These are phyloP conservation scores for Picochlorum costavermella DNA, from an alignment of 139 green algal genomes.

Conservation along the genomic window DNA sequence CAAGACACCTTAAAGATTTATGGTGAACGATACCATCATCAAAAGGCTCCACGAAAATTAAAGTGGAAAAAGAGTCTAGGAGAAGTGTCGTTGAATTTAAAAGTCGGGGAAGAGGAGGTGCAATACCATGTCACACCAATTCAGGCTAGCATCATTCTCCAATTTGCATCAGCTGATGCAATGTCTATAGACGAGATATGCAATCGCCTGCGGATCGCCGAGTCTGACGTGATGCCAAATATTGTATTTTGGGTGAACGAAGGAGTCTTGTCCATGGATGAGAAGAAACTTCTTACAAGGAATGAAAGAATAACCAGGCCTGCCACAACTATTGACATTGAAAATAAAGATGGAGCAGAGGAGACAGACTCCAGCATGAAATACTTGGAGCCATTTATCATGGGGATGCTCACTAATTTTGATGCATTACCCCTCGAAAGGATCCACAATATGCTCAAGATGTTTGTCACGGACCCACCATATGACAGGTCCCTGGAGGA, in stretches of 20 bases:
- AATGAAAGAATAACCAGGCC: too few species aligned
- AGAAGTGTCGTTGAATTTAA: conserved; percentile 62
- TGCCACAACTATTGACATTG: neutral
- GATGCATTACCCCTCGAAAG: conserved; percentile 69
- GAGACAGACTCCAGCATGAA: conserved; percentile 38
- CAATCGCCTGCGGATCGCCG: conserved; percentile 36
- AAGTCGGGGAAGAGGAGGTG: conserved; percentile 27
- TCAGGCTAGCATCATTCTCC: conserved; percentile 69
- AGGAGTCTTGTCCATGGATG: conserved; percentile 26
- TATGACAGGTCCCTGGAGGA: conserved; percentile 74
- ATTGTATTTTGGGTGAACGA: conserved; percentile 83
- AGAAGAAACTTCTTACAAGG: conserved; percentile 5
- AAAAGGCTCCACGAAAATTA: conserved; percentile 86
- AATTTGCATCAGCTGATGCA: conserved; percentile 43
- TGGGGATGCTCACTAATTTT: conserved; percentile 87
- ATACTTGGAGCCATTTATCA: conserved; percentile 71
- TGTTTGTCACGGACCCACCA: conserved; percentile 80
- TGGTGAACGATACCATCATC: conserved; percentile 45
- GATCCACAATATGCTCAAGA: conserved; percentile 93
- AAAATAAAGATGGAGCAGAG: conserved; percentile 18
- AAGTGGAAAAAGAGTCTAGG: conserved; percentile 68
- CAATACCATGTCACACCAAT: conserved; percentile 49
- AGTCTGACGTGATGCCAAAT: conserved; percentile 45
- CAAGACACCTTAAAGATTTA: conserved; percentile 27
- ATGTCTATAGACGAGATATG: conserved; percentile 45